Conservation (phyloP, 2,329 filamentous ascomycete genomes). For the Colletotrichum tabaci region DNA sequence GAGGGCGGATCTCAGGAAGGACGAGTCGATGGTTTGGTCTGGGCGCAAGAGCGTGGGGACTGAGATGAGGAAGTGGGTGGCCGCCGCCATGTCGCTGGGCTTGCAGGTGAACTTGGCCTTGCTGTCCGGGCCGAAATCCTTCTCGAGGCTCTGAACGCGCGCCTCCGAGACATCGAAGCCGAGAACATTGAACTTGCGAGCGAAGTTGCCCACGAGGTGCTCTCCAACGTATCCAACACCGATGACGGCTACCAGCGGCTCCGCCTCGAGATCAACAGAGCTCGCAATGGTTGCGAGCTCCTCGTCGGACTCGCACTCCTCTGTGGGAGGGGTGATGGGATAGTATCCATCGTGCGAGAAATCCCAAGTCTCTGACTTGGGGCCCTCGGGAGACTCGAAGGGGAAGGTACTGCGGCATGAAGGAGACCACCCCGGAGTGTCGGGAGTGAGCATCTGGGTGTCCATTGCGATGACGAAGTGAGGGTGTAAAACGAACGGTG, state of each 20-base stretch:
- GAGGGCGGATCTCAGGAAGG: constrained; percentile 62
- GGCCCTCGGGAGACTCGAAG: constrained; percentile 24
- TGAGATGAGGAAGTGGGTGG: constrained; percentile 68
- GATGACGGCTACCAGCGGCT: constrained; percentile 63
- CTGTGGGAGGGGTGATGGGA: constrained; percentile 42
- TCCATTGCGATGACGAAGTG: constrained; percentile 28
- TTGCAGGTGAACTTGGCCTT: constrained; percentile 54
- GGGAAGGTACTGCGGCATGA: constrained; percentile 26
- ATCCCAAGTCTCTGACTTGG: constrained; percentile 30
- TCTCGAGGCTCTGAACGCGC: constrained; percentile 54
- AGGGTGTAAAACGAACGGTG: constrained; percentile 26
- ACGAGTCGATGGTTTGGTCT: constrained; percentile 64
- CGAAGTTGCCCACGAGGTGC: constrained; percentile 63
- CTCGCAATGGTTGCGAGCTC: constrained; percentile 37
- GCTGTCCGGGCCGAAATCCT: constrained; percentile 47
- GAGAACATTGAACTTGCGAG: constrained; percentile 57
- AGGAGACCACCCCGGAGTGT: constrained; percentile 38
- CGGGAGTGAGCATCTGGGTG: constrained; percentile 34
- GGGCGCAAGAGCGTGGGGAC: constrained; percentile 66
- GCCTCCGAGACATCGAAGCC: constrained; percentile 64
- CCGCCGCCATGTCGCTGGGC: constrained; percentile 55
- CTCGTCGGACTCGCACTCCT: constrained; percentile 43
- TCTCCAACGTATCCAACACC: constrained; percentile 68
- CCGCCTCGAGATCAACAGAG: constrained; percentile 40
- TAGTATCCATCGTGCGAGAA: constrained; percentile 37